Evolutionary conservation across 108 stramenopile genomes (phyloP).

Genomic region (Hondaea fermentalgiana): DNA sequence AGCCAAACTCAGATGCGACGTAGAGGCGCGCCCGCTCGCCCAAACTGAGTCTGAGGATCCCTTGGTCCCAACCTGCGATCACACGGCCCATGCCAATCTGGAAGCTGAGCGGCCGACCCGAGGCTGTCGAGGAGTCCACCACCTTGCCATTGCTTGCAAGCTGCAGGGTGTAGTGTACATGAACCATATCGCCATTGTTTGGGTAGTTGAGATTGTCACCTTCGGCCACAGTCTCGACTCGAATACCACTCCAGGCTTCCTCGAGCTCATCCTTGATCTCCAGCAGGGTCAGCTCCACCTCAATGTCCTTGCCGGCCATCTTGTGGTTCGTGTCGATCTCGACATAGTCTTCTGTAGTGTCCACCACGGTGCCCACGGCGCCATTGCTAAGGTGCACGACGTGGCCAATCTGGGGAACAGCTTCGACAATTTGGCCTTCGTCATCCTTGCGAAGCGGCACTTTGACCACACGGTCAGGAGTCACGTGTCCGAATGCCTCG

Average conservation of each 20-base stretch:
- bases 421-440: background rate
- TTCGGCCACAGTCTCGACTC: conserved; percentile 20
- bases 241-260: background rate
- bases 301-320: background rate
- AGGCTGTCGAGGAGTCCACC: conserved; percentile 64
- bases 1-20: conserved; percentile 71
- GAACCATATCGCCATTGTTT: background rate
- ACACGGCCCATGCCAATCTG: conserved; percentile 64
- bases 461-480: background rate
- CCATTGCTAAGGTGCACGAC: background rate
- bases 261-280: background rate
- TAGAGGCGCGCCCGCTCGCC: conserved; percentile 33
- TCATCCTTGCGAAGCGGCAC: background rate
- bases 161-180: conserved; percentile 29
- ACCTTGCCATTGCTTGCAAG: conserved; percentile 58
- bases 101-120: conserved; percentile 64
- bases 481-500: background rate
- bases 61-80: conserved; percentile 57
- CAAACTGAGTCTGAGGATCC: conserved; percentile 16
- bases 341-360: background rate
- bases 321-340: conserved; percentile 13
- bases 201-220: conserved; percentile 33
- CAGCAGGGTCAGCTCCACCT: background rate
- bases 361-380: background rate
- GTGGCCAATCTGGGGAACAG: background rate